A percentile compares a stretch with the other conserved stretches of the same genome.
Conservation (phyloP, 345 rosid genomes). For the thale cress (Arabidopsis thaliana) region TAIR10.1 NC_003076.8:22186001-22186500, state of each 20-base stretch:
- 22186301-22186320: conserved; percentile 30
- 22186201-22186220: conserved; percentile 29
- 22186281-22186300: conserved; percentile 37
- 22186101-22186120: background rate
- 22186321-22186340: conserved; percentile 25
- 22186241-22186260: conserved; percentile 30
- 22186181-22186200: conserved; percentile 24
- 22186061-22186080: background rate
- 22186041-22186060: too few relatives aligned
- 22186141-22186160: background rate
- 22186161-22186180: conserved; percentile 19
- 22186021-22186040: conserved; percentile 33
- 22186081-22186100: background rate
- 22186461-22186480: conserved; percentile 7
- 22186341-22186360: conserved; percentile 23
- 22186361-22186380: conserved; percentile 27
- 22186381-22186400: conserved; percentile 3
- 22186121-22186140: too few relatives aligned
- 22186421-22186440: conserved; percentile 21
- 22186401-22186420: background rate
- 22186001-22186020: conserved; percentile 30
- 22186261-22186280: conserved; percentile 23
- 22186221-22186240: conserved; percentile 15
- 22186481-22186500: background rate
- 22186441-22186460: conserved; percentile 3